phyloP scores from a whole-genome alignment of 2,329 filamentous ascomycete genomes.

The Penicillium sp. region DNA sequence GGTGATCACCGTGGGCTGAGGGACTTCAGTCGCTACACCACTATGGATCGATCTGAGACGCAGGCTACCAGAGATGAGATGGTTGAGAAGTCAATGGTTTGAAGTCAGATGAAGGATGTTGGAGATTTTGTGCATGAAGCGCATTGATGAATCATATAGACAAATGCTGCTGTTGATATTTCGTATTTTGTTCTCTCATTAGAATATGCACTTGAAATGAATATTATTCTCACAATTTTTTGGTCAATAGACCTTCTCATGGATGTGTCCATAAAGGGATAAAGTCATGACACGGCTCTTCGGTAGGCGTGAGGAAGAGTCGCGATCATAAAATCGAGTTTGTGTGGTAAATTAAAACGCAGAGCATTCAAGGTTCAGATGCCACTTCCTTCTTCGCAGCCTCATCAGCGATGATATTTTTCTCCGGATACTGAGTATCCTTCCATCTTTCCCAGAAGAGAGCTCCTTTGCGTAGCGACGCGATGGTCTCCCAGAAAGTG shows the following conservation, averaged over 20 bases:
- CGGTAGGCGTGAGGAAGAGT: too few species aligned
- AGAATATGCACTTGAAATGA: background rate
- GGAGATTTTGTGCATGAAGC: background rate
- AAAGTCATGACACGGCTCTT: background rate
- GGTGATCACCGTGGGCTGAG: constrained; percentile 24
- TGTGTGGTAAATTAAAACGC: background rate
- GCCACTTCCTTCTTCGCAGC: background rate
- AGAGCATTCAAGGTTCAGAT: background rate
- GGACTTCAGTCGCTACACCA: constrained; percentile 43
- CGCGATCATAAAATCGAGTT: too few species aligned
- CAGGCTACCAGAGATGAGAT: constrained; percentile 36
- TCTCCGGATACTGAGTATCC: constrained; percentile 37
- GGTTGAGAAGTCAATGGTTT: constrained; percentile 39
- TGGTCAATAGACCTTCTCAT: background rate
- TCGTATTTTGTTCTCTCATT: background rate
- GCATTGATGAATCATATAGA: background rate
- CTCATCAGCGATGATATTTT: background rate
- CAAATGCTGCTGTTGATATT: background rate
- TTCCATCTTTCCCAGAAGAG: constrained; percentile 40
- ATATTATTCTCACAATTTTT: background rate
- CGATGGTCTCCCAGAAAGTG: constrained; percentile 54
- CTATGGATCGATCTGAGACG: constrained; percentile 42
- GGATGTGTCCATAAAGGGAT: too few species aligned
- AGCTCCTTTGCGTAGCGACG: constrained; percentile 32
- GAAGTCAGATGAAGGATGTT: background rate